Conservation (phyloP, 352 stramenopile species). For the Ophiocytium majus region DNA sequence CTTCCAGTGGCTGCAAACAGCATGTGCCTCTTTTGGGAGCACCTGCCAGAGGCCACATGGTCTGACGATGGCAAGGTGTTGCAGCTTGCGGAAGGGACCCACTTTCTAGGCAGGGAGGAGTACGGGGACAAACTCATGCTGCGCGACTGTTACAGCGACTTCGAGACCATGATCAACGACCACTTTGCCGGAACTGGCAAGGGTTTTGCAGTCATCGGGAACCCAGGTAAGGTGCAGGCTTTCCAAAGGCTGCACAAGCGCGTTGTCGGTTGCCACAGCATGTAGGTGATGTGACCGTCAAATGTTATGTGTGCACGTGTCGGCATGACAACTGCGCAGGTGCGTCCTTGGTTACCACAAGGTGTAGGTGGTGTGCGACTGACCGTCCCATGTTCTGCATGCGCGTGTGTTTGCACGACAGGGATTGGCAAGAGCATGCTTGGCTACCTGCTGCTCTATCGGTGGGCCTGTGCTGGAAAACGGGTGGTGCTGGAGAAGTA, state of each 20-base stretch:
- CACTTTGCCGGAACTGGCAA: background rate
- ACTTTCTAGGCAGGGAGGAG: slow-evolving; percentile 5
- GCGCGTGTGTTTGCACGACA: no score
- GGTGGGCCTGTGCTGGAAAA: background rate
- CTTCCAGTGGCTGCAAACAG: background rate
- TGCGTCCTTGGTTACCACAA: no score
- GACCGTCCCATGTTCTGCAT: no score
- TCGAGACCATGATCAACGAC: background rate
- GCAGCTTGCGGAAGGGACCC: background rate
- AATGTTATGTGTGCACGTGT: no score
- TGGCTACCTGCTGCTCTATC: background rate
- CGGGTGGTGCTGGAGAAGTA: background rate
- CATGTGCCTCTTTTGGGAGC: background rate
- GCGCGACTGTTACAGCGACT: slow-evolving; percentile 5
- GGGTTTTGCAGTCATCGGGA: slow-evolving; percentile 15
- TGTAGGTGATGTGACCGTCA: no score
- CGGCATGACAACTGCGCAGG: no score
- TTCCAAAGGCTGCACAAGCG: no score
- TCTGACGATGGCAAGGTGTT: slow-evolving; percentile 16
- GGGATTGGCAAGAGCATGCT: slow-evolving; percentile 16
- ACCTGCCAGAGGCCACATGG: slow-evolving; percentile 11
- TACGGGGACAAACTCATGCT: background rate
- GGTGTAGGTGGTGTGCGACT: no score
- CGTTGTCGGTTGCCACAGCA: no score
- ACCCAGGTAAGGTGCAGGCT: background rate